Conservation (phyloP, 2,329 filamentous ascomycete genomes). For the Talaromyces marneffei region DNA sequence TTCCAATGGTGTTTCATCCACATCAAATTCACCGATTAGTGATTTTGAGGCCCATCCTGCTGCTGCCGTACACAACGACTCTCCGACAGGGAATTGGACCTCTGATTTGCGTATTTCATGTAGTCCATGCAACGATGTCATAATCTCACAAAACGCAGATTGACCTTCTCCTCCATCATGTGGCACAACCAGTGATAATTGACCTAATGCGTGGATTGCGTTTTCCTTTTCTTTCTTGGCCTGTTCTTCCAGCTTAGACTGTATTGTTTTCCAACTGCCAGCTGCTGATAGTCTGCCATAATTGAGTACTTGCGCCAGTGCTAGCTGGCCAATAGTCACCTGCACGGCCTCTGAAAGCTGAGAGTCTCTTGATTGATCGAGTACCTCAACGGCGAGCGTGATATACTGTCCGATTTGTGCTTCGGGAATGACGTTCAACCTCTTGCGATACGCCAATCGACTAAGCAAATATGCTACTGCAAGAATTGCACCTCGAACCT, state of each 20-base stretch:
- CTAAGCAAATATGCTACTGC: slow-evolving; percentile 55
- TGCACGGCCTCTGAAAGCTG: slow-evolving; percentile 54
- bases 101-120: slow-evolving; percentile 83
- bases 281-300: slow-evolving; percentile 25
- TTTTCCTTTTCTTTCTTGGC: slow-evolving; percentile 76
- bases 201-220: slow-evolving; percentile 74
- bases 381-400: slow-evolving; percentile 44
- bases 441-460: slow-evolving; percentile 48
- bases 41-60: slow-evolving; percentile 79
- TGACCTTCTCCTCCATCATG: slow-evolving; percentile 28
- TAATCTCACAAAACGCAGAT: slow-evolving; percentile 43
- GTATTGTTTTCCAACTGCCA: slow-evolving; percentile 42
- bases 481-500: slow-evolving; percentile 56
- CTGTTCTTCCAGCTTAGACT: slow-evolving; percentile 58
- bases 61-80: slow-evolving; percentile 73
- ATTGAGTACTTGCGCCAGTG: slow-evolving; percentile 51
- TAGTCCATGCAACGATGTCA: slow-evolving; percentile 65
- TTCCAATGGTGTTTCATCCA: slow-evolving; percentile 52
- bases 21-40: slow-evolving; percentile 67
- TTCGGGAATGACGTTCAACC: slow-evolving; percentile 27
- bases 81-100: slow-evolving; percentile 83
- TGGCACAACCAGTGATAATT: slow-evolving; percentile 57
- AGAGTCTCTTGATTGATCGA: slow-evolving; percentile 51
- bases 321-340: slow-evolving; percentile 56
- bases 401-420: slow-evolving; percentile 41